Evolutionary conservation across 441 rosid genomes (phyloP).

Genomic region (Metrosideros polymorpha): DNA sequence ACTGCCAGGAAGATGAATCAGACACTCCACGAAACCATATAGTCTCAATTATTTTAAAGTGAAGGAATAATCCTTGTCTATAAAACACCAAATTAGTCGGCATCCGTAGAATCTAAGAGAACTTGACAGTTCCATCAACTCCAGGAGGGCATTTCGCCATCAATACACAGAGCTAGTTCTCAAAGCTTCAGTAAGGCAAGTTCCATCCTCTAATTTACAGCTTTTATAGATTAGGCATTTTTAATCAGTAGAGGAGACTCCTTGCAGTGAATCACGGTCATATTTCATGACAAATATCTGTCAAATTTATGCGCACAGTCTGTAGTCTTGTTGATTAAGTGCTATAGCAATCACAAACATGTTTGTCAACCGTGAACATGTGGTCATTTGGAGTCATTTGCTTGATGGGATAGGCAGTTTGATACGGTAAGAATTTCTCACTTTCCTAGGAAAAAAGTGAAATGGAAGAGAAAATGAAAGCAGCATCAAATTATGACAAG

Average conservation of each 20-base stretch:
- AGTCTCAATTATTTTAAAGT: not conserved
- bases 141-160: not conserved
- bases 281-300: not conserved
- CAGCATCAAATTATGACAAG: slow-evolving; percentile 1
- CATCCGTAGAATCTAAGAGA: not conserved
- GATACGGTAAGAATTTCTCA: not conserved
- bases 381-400: not conserved
- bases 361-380: not conserved
- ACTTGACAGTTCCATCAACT: not conserved
- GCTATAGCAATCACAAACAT: not conserved
- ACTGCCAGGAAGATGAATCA: not conserved
- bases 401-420: not conserved
- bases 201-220: not conserved
- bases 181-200: not conserved
- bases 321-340: not conserved
- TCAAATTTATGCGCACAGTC: not conserved
- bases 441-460: not conserved
- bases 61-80: not conserved
- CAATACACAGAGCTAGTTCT: not conserved
- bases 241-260: not conserved
- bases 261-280: not conserved
- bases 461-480: not conserved
- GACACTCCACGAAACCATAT: not conserved
- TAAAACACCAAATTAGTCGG: not conserved
- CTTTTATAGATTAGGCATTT: not conserved